Conservation (phyloP, 1,139 yeast genomes). For the Pichia kudriavzevii region DNA sequence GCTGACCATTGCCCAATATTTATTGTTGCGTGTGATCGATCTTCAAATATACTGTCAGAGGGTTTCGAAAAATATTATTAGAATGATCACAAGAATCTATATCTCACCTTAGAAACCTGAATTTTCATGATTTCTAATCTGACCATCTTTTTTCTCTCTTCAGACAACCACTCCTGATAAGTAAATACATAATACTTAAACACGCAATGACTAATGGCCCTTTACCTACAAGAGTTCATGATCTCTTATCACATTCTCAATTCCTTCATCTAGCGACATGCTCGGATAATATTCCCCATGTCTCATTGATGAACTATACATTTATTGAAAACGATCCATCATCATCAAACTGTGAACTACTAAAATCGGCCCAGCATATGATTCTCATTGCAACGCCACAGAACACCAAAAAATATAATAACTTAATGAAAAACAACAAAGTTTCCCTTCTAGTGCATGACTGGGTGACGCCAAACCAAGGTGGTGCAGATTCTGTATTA, state of each 20-base stretch:
- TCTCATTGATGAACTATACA: conserved; percentile 82
- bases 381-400: conserved; percentile 66
- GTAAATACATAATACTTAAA: no score
- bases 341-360: conserved; percentile 22
- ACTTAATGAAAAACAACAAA: conserved; percentile 57
- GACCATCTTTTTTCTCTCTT: no score
- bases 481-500: conserved; percentile 32
- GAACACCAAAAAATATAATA: conserved; percentile 62
- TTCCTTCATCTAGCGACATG: conserved; percentile 81
- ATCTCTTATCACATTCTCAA: conserved; percentile 49
- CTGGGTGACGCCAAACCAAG: conserved; percentile 41
- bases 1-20: no score
- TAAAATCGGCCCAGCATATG: conserved; percentile 22
- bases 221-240: conserved; percentile 51
- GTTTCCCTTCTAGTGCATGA: conserved; percentile 82
- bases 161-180: no score
- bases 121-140: no score
- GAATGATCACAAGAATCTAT: no score
- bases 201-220: conserved; percentile 25
- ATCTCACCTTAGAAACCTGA: no score
- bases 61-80: no score
- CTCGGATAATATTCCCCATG: conserved; percentile 61
- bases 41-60: no score
- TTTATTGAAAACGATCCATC: conserved; percentile 37
- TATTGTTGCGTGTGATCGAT: no score